Evolutionary conservation across 768 basidiomycete species (phyloP), one percentile per base, ranked within the genome.

Genomic region (Mycena leptocephala): DNA sequence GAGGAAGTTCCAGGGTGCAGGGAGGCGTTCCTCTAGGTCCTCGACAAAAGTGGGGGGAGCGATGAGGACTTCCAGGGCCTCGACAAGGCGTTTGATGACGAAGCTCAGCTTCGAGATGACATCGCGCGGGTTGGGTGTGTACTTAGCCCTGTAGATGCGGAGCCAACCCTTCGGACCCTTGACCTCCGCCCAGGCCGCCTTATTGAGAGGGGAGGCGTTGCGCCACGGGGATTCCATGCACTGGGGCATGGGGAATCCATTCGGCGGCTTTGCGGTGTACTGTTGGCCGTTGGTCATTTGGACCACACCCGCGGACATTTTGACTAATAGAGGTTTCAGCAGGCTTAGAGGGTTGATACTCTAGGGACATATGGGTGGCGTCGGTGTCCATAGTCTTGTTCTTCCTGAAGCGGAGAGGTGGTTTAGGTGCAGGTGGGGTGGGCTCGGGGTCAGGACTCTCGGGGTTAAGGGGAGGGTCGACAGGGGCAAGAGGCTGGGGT

Each of bases 1-100:
- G 22, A 64, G 62, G 63, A 72, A 72, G 71, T 72, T 51, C 71
- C 71, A 72, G 5, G 71, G 71, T 6, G 71, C 70, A 3, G 71
- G 11, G 37, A 72, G 71, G 62, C 71, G 71, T 35, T 72, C 70
- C 5, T 39, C 18, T 24, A 70, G 69, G 20, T 70, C 43, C 41
- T 70, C 58, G 9, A 18, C 5, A 1, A 41, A 39, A 8, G 39
- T 61, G 28, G 58, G 69, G n/a, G 58, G 69, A 22, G 41, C 48
- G 56, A 70, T 61, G 26, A 61, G 9, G 41, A 70, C 28, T 3
- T 3, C 26, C 11, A 58, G 69, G 11, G 69, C 58, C 5, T 61
- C 69, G 32, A 70, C 70, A 10, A 72, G 48, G 33, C 51, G 46
- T 0, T 61, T 48, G 24, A 72, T 64, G 48, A 63, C 70, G 8